These are phyloP conservation scores for Magnaporthales sp. DNA, from an alignment of 2,329 filamentous ascomycete species.

Conservation along the genomic window DNA sequence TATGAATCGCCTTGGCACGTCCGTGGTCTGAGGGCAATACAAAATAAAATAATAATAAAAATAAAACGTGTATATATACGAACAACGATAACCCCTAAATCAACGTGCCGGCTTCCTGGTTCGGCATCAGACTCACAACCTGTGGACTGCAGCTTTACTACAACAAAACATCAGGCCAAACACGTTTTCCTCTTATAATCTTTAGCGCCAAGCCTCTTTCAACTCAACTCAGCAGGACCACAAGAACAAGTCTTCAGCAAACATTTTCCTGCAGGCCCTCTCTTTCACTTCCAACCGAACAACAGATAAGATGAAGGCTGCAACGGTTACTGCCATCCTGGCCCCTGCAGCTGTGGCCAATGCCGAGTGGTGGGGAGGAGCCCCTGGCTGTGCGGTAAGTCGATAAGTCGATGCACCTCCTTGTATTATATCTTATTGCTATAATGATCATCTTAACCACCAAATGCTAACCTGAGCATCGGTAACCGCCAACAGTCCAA, in stretches of 20 bases:
- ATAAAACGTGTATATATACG: background rate
- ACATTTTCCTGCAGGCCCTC: background rate
- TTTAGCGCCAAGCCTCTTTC: background rate
- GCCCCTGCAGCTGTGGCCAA: slow-evolving; percentile 18
- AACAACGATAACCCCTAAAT: background rate
- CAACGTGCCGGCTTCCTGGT: background rate
- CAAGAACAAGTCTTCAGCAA: background rate
- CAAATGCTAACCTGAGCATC: background rate
- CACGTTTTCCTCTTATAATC: background rate
- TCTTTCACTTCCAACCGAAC: background rate
- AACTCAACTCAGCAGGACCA: background rate
- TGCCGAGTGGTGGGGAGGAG: slow-evolving; percentile 28
- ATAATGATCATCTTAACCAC: background rate
- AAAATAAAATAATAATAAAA: background rate
- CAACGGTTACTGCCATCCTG: slow-evolving; percentile 16
- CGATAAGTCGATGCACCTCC: no score
- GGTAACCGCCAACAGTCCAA: slow-evolving; percentile 22
- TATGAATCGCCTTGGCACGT: background rate
- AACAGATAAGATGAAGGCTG: slow-evolving; percentile 22
- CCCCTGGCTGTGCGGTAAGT: slow-evolving; percentile 33
- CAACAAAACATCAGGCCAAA: background rate
- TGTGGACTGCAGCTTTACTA: background rate
- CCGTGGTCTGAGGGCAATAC: background rate
- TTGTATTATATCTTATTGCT: background rate
- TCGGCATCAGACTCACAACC: slow-evolving; percentile 3